These are phyloP conservation scores for Pseudomicrostroma phylloplanum DNA, from an alignment of 1,284 basidiomycete genomes.

Conservation along the genomic window DNA sequence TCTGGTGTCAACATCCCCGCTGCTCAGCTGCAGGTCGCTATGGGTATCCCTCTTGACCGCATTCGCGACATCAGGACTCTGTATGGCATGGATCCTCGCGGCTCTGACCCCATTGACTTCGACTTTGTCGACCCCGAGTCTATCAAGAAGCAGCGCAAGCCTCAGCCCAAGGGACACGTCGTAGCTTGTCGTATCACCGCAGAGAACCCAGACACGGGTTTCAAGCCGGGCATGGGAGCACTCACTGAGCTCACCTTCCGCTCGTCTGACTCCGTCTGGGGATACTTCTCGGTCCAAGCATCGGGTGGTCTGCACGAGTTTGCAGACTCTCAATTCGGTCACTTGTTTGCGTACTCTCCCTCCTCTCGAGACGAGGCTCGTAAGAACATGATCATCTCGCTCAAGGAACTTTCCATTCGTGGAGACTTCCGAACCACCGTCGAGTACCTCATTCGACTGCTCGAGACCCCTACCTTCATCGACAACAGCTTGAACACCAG, in stretches of 20 bases:
- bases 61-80: conserved; percentile 94
- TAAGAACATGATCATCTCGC: conserved; percentile 98
- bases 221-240: conserved; percentile 96
- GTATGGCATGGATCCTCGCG: conserved; percentile 61
- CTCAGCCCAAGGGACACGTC: conserved; percentile 93
- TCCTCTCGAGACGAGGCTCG: conserved; percentile 80
- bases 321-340: conserved; percentile 73
- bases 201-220: conserved; percentile 99
- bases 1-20: conserved; percentile 96
- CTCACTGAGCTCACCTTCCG: conserved; percentile 99
- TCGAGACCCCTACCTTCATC: conserved; percentile 93
- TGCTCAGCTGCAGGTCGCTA: conserved; percentile 92
- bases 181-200: conserved; percentile 99
- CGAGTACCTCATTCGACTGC: conserved; percentile 85
- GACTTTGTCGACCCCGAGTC: conserved; percentile 84
- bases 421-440: conserved; percentile 98
- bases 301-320: conserved; percentile 97
- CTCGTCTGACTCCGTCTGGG: conserved; percentile 82
- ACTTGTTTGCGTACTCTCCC: conserved; percentile 98
- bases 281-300: conserved; percentile 91
- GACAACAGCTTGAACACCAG: conserved; percentile 97
- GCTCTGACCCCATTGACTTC: conserved; percentile 65
- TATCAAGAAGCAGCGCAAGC: conserved; percentile 83
- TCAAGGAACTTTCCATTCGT: conserved; percentile 96
- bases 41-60: conserved; percentile 94